Conservation (phyloP, 768 basidiomycete genomes). For the Lactifluus piperatus region DNA sequence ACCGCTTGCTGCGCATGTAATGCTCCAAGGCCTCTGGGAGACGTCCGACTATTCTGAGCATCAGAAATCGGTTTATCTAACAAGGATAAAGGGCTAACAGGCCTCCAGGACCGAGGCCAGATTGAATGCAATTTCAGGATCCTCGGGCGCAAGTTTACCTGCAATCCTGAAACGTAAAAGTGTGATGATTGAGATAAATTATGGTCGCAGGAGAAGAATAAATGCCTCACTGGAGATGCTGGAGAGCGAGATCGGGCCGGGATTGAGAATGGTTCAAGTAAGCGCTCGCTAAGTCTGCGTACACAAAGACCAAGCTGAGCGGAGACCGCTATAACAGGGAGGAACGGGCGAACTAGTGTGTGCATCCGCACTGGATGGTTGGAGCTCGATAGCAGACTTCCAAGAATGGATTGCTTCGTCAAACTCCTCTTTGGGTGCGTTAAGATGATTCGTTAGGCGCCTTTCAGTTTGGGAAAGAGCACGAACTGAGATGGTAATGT, state of each 20-base stretch:
- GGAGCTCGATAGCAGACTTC: constrained; percentile 75
- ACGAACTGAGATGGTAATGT: constrained; percentile 79
- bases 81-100: constrained; percentile 36
- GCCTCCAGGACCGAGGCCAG: constrained; percentile 87
- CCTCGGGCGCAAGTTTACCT: constrained; percentile 73
- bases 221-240: constrained; percentile 61
- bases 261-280: constrained; percentile 76
- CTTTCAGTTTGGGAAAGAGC: constrained; percentile 4
- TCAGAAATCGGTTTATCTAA: not conserved
- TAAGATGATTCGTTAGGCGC: not conserved
- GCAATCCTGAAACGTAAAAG: constrained; percentile 54
- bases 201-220: constrained; percentile 21
- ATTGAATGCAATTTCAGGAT: constrained; percentile 89
- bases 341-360: constrained; percentile 61
- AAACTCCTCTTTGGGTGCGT: constrained; percentile 57
- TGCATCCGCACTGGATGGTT: constrained; percentile 77
- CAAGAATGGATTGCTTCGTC: constrained; percentile 79
- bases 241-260: constrained; percentile 78
- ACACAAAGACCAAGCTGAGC: constrained; percentile 19
- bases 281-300: constrained; percentile 75
- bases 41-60: constrained; percentile 47
- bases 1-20: constrained; percentile 71
- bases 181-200: constrained; percentile 23
- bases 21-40: constrained; percentile 74
- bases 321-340: constrained; percentile 13